Evolutionary conservation across 768 basidiomycete species (phyloP), one percentile per base, ranked within the genome.

Genomic region (Lentinula sp.): DNA sequence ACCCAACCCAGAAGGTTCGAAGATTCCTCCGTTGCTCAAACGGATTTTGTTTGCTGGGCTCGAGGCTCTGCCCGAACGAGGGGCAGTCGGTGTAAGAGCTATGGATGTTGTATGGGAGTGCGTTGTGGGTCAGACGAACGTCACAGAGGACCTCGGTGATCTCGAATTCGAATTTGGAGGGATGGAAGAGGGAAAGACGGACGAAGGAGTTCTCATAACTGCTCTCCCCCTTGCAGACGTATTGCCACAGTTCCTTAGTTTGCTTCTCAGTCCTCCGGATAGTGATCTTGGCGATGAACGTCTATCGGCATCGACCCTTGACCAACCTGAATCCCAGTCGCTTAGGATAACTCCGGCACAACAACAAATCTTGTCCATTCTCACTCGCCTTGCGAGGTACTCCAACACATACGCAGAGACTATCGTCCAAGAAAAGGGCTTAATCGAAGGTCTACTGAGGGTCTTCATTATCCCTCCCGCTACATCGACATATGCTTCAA

Each of bases 91-190:
- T 6, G 81, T 80, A 3, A 79, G 77, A 10, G 90, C 89, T 0
- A 78, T 91, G 7, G 88, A 91, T 61, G 79, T 90, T 3, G 72
- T 89, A 20, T 92, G 90, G 89, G 83, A 84, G 61, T 87, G 85
- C 57, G 69, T 90, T 28, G 89, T 88, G 1, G 59, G 49, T 18
- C 8, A 20, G 16, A 13, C n/a, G 15, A 90, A 87, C 86, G 78
- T 86, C 61, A 63, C 66, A 12, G 71, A 76, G 15, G 66, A 72
- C 13, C 58, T 73, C 1, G 52, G 66, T 37, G 67, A 71, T 35
- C 58, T 79, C 13, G 74, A 76, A 16, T 41, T 53, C 3, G 65
- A 63, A 3, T 16, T 73, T 8, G 76, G 76, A 20, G 81, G 79
- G 3, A 75, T 85, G 6, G 87, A 90, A 65, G 64, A 85, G 35